A percentile compares a stretch with the other conserved stretches of the same genome.
Evolutionary conservation across 2,329 filamentous ascomycete species (phyloP).

Genomic region (Magnaporthales sp.): DNA sequence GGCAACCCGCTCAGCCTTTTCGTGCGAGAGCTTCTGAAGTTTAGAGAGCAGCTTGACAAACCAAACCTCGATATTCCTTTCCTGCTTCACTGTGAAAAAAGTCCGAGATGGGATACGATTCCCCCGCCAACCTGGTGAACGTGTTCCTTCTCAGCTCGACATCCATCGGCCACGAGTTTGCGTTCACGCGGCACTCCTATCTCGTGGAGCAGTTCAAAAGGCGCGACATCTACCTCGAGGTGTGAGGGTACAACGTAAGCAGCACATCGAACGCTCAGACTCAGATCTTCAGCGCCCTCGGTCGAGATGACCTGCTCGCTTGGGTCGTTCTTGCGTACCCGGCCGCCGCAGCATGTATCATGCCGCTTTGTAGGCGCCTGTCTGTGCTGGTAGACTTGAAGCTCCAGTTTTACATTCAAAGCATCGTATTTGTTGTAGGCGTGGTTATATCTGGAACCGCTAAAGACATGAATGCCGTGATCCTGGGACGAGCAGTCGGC

Average conservation of each 20-base stretch:
- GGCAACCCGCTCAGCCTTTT: neutral
- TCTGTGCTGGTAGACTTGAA: too few relatives aligned
- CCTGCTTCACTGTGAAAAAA: neutral
- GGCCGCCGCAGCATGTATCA: too few relatives aligned
- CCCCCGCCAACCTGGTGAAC: neutral
- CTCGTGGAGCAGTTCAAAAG: neutral
- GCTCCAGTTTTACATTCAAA: too few relatives aligned
- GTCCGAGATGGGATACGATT: neutral
- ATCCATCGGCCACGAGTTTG: neutral
- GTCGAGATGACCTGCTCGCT: conserved; percentile 25
- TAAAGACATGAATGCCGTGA: too few relatives aligned
- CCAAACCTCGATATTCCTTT: neutral
- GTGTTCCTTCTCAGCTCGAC: too few relatives aligned
- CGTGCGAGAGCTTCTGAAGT: neutral
- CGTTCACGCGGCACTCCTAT: neutral
- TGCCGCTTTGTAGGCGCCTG: too few relatives aligned
- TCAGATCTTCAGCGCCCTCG: conserved; percentile 44
- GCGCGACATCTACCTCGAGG: neutral
- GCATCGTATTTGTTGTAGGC: too few relatives aligned
- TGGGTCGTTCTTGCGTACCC: conserved; percentile 26
- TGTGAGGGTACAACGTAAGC: conserved; percentile 29
- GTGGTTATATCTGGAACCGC: too few relatives aligned
- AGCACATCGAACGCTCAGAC: conserved; percentile 46
- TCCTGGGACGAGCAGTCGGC: too few relatives aligned
- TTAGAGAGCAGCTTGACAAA: neutral